Percentiles rank a stretch among this genome's conserved stretches.
Conservation (phyloP, 768 basidiomycete species). For the Scleroderma citrinum region DNA sequence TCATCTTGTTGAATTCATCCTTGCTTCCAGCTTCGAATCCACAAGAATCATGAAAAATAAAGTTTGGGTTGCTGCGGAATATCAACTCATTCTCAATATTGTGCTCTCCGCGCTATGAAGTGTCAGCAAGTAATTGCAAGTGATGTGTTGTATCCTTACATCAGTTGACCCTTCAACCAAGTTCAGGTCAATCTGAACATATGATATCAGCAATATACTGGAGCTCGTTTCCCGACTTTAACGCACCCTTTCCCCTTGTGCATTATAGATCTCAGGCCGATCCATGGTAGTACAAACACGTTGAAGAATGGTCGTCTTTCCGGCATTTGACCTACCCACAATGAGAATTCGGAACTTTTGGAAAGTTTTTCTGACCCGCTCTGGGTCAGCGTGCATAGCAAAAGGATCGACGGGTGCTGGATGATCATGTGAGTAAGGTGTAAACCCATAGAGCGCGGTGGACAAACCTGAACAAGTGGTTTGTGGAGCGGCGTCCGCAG, state of each 20-base stretch:
- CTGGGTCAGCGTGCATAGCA: background rate
- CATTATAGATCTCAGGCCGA: slow-evolving; percentile 23
- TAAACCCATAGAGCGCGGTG: no score
- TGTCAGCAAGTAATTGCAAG: background rate
- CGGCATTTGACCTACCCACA: slow-evolving; percentile 36
- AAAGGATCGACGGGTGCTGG: no score
- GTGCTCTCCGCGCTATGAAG: slow-evolving; percentile 23
- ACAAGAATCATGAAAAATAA: no score
- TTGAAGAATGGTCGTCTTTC: slow-evolving; percentile 37
- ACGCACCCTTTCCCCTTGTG: slow-evolving; percentile 13
- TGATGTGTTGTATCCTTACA: background rate
- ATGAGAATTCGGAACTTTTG: slow-evolving; percentile 33
- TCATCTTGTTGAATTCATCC: background rate
- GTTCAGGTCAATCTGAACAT: background rate
- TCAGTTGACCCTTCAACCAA: background rate
- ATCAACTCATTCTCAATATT: slow-evolving; percentile 26
- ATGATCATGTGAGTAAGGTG: no score
- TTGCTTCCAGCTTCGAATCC: background rate
- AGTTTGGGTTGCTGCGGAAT: no score
- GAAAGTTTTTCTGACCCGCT: background rate
- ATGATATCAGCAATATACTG: background rate
- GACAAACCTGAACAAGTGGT: no score
- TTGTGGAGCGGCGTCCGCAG: background rate
- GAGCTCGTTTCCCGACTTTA: background rate
- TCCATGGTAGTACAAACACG: slow-evolving; percentile 32